Base-by-base conservation (phyloP, 2,329 filamentous ascomycete species). In the Daldinia sp. region DNA sequence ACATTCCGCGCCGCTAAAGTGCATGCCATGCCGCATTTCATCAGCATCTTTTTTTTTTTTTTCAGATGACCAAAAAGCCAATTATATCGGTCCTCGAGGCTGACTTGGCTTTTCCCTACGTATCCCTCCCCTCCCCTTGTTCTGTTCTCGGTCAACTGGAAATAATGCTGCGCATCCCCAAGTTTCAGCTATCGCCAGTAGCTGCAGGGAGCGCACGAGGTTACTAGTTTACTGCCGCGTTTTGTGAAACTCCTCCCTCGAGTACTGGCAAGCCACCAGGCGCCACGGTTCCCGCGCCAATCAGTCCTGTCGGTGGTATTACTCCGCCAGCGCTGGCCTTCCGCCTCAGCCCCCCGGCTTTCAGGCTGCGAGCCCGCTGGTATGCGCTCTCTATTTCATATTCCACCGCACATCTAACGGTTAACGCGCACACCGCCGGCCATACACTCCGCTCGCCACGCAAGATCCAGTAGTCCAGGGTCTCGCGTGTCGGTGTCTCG, bases 391-490 rank as follows among this genome's bases (percentile, higher is more conserved):
- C 94, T 9, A 98, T 81, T 74, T 96, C 93, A 57, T 93, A 90
- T 76, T 98, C 94, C 6, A 98, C 85, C 3, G 89, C 90, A 76
- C 92, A 95, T 5, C 94, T 82, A 5, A 96, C 89, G 70, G 90
- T 90, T 64, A 98, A 78, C 11, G 93, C 92, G 29, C 89, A 89
- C 2, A 97, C 87, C 1, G 93, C 92, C 0, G 94, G 94, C 94
- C 94, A 98, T 0, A 97, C 93, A 68, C 91, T 94, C 64, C 89
- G 81, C 77, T 98, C 94, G 1, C 94, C 94, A 56, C 90, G 85
- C 29, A 88, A 77, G 55, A 96, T 93, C 94, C 94, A 97, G 70
- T 94, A 91, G 60, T 92, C 87, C 3, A 97, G 80, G 7, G 87
- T 89, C 61, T 90, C 87, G 52, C 86, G 83, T 0, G 90, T 94